A percentile compares a stretch with the other conserved stretches of the same genome.
phyloP scores from a whole-genome alignment of 495 filamentous ascomycete genomes.

The Rusavskia elegans region DNA sequence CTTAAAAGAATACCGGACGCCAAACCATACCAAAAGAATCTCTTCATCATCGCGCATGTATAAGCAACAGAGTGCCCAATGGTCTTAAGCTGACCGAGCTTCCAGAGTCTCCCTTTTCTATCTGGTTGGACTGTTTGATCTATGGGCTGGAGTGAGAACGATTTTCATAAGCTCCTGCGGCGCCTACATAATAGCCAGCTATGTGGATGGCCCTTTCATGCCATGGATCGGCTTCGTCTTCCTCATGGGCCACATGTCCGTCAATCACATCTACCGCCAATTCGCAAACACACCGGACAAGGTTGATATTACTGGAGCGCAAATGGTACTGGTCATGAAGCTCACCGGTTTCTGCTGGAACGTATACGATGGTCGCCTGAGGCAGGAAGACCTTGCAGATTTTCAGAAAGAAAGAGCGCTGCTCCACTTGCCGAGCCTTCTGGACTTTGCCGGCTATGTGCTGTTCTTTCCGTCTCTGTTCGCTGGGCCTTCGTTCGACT shows the following conservation, averaged over 20 bases:
- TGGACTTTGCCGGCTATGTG: constrained; percentile 81
- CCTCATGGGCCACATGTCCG: constrained; percentile 87
- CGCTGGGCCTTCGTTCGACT: constrained; percentile 83
- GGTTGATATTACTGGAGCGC: constrained; percentile 82
- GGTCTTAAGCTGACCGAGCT: not conserved
- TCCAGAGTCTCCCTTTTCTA: constrained; percentile 67
- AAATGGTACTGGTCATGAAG: constrained; percentile 99
- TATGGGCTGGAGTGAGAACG: constrained; percentile 76
- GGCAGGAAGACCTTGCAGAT: constrained; percentile 64
- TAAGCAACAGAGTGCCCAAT: not conserved
- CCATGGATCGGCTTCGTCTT: constrained; percentile 94
- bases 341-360: constrained; percentile 97
- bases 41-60: constrained; percentile 61
- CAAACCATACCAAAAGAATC: constrained; percentile 74
- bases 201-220: constrained; percentile 85
- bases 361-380: constrained; percentile 72
- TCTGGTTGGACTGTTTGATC: constrained; percentile 82
- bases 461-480: constrained; percentile 88
- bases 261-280: constrained; percentile 75
- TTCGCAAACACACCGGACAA: constrained; percentile 41
- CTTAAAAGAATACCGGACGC: constrained; percentile 83
- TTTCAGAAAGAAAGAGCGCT: constrained; percentile 75
- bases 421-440: constrained; percentile 46
- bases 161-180: constrained; percentile 62
- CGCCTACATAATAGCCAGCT: constrained; percentile 70